Evolutionary conservation across 2,329 filamentous ascomycete genomes (phyloP), one percentile per base, ranked within the genome.

Genomic region (Ophiostoma piceae): DNA sequence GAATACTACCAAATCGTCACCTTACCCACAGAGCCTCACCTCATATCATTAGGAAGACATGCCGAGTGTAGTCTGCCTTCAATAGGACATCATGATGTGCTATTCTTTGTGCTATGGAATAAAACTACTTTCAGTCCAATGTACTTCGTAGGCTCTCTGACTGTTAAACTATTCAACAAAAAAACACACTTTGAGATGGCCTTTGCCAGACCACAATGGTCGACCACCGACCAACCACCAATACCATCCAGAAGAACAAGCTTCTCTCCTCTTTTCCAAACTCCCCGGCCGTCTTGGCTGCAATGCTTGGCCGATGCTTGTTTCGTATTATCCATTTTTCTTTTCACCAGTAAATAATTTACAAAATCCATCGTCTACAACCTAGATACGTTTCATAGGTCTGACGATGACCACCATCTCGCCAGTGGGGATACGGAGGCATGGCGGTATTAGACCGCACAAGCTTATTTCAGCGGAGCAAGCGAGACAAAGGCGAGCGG

Each of bases 271-370:
- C 22, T 11, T 29, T 26, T 57, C 51, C 51, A 57, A 26, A 29
- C 51, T 14, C 51, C 51, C 51, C 51, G 51, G 51, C 22, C 51
- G 51, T 57, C 51, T 57, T 57, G 51, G 51, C 51, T 26, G 11
- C 9, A 57, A 57, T 29, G 51, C 51, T 57, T 57, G 51, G 51
- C 51, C 51, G 8, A 26, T 57, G 51, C 51, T 26, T 39, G 37
- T 68, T 8, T 66, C 66, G 26, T 67, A 14, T 62, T 69, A 32
- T 22, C 32, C 37, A 35, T 43, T 66, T 65, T 65, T 57, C 16
- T 47, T 54, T 26, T 4, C 51, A 9, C n/a, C 3, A 26, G n/a
- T 29, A 9, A 22, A 11, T 12, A 29, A 26, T 29, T 29, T 29
- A 29, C 26, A 29, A 54, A 26, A 57, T 26, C 26, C 8, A 22